These are phyloP conservation scores for Thyridium curvatum DNA, from an alignment of 2,329 filamentous ascomycete species.

Conservation along the genomic window DNA sequence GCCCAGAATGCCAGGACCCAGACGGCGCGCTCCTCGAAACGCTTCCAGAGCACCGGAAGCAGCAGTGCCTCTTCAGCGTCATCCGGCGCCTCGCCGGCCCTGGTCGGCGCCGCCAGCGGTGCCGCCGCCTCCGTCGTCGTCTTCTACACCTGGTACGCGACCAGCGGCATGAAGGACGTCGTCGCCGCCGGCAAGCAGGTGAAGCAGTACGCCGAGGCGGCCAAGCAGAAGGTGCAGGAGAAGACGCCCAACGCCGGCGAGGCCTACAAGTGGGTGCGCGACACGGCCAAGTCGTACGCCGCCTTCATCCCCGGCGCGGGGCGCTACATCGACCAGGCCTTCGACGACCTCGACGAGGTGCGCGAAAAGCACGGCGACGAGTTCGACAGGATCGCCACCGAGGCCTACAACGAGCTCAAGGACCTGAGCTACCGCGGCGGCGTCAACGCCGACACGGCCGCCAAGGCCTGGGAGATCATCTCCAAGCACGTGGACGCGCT, in stretches of 20 bases:
- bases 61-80: not conserved
- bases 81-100: slow-evolving; percentile 3
- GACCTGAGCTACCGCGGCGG: slow-evolving; percentile 48
- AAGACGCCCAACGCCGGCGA: slow-evolving; percentile 60
- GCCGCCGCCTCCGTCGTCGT: slow-evolving; percentile 4
- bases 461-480: slow-evolving; percentile 55
- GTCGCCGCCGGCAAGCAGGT: slow-evolving; percentile 40
- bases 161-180: slow-evolving; percentile 26
- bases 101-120: slow-evolving; percentile 4
- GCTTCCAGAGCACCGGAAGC: slow-evolving; percentile 5
- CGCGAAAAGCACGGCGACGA: slow-evolving; percentile 62
- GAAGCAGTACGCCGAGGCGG: slow-evolving; percentile 52
- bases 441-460: slow-evolving; percentile 55
- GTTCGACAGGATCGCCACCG: slow-evolving; percentile 60
- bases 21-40: not conserved
- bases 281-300: slow-evolving; percentile 55
- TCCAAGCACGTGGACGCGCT: slow-evolving; percentile 55
- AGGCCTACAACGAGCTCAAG: slow-evolving; percentile 63
- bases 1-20: no score
- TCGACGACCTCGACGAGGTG: slow-evolving; percentile 64
- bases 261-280: slow-evolving; percentile 42
- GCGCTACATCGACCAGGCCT: slow-evolving; percentile 61
- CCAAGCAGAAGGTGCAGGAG: slow-evolving; percentile 54
- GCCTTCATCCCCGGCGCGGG: slow-evolving; percentile 66
- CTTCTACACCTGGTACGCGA: slow-evolving; percentile 7